Conservation (phyloP, 192 early-diverging fungal species). For the Coemansia sp. region DNA sequence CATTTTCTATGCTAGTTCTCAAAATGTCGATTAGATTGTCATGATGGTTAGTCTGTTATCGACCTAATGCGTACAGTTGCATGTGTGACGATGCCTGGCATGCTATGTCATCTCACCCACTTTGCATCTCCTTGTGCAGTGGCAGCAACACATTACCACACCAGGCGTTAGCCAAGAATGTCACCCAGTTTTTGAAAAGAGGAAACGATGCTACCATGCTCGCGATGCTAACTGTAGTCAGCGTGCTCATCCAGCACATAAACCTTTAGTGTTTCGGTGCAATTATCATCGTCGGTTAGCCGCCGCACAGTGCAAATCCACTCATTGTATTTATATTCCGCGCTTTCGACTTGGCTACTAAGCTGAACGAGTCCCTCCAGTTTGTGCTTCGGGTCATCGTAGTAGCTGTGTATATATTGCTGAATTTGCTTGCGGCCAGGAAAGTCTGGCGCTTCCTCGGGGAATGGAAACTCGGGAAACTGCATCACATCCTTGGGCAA, state of each 20-base stretch:
- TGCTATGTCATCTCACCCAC: conserved; percentile 12
- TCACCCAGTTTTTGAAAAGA: conserved; percentile 58
- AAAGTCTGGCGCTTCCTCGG: conserved; percentile 26
- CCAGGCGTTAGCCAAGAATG: conserved; percentile 46
- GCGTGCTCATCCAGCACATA: too few relatives aligned
- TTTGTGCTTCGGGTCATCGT: conserved; percentile 5
- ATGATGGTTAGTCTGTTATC: conserved; percentile 10
- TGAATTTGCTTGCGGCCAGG: conserved; percentile 35
- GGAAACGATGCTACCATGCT: too few relatives aligned
- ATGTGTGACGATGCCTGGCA: neutral
- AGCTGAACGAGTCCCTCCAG: conserved; percentile 26
- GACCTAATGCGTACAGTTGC: conserved; percentile 5
- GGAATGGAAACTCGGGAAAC: conserved; percentile 47
- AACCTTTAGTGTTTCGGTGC: too few relatives aligned
- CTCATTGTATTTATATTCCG: neutral
- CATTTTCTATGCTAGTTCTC: too few relatives aligned
- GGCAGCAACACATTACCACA: conserved; percentile 30
- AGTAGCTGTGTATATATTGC: conserved; percentile 39
- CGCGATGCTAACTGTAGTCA: too few relatives aligned
- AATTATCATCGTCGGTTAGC: too few relatives aligned
- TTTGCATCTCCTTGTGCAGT: conserved; percentile 24
- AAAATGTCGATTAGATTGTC: conserved; percentile 17
- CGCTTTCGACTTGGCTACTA: conserved; percentile 9
- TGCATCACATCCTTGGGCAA: conserved; percentile 56
- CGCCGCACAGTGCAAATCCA: conserved; percentile 26